Evolutionary conservation across 2,329 filamentous ascomycete genomes (phyloP).

Genomic region (Arthrobotrys megalospora): DNA sequence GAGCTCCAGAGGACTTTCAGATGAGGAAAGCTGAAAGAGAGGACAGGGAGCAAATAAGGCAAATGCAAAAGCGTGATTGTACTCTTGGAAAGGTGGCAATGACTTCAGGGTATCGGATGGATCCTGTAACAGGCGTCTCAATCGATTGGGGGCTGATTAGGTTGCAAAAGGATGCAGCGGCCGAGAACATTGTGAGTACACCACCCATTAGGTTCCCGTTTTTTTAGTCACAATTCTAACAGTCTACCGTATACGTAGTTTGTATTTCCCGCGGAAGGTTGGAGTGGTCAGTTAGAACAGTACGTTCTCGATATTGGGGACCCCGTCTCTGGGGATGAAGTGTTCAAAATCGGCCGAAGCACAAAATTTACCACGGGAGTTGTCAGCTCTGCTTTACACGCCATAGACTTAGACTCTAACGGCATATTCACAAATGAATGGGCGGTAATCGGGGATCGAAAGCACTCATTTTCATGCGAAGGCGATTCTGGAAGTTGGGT

Average conservation of each 20-base stretch:
- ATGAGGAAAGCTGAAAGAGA: neutral
- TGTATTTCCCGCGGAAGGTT: neutral
- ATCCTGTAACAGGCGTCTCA: neutral
- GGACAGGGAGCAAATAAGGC: neutral
- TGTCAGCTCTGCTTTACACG: neutral
- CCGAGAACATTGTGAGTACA: neutral
- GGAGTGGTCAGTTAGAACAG: no score
- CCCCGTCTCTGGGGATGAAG: constrained; percentile 1
- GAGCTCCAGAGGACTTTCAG: neutral
- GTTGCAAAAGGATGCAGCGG: neutral
- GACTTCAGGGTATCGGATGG: constrained; percentile 7
- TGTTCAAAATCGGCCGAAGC: constrained; percentile 1
- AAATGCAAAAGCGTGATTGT: neutral
- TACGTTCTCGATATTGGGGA: neutral
- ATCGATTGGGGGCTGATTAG: constrained; percentile 8
- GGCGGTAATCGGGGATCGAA: neutral
- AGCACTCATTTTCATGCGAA: neutral
- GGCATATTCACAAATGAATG: neutral
- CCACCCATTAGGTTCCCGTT: neutral
- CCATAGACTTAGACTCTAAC: neutral
- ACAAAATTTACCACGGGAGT: neutral
- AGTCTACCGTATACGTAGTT: no score
- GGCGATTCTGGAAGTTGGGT: constrained; percentile 32
- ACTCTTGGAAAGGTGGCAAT: neutral
- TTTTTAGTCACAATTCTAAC: neutral